A percentile compares a stretch with the other conserved stretches of the same genome.
phyloP scores from a whole-genome alignment of 306 rosid species.

The Quercus mongolica region DNA sequence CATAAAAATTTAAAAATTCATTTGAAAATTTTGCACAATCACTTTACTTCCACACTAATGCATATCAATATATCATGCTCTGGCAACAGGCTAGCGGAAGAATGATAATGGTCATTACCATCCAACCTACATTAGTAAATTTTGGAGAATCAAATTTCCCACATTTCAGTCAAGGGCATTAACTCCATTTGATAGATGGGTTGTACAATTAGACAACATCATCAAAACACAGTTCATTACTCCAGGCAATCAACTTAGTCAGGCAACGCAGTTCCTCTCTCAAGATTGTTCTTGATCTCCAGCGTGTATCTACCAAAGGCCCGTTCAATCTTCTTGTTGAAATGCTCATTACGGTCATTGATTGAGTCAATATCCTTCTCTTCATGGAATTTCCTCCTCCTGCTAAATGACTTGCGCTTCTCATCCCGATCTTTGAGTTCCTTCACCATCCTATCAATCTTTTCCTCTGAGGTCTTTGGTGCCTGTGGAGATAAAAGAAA shows the following conservation, averaged over 20 bases:
- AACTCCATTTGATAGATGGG: not conserved
- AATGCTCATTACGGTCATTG: conserved; percentile 96
- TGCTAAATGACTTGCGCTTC: conserved; percentile 78
- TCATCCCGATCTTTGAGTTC: conserved; percentile 83
- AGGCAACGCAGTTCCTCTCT: conserved; percentile 97
- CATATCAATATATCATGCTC: not conserved
- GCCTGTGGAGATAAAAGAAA: conserved; percentile 46
- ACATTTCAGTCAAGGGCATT: not conserved
- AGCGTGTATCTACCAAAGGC: conserved; percentile 96
- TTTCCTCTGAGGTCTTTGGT: conserved; percentile 73
- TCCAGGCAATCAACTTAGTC: conserved; percentile 45
- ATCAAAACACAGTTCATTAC: not conserved
- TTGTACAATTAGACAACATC: not conserved
- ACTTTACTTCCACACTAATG: not conserved
- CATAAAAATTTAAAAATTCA: not conserved
- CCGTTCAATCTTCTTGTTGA: conserved; percentile 96
- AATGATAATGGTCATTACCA: not conserved
- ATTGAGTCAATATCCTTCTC: conserved; percentile 98
- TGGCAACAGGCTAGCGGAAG: not conserved
- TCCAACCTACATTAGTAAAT: not conserved
- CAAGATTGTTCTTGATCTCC: conserved; percentile 98
- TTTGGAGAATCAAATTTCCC: not conserved
- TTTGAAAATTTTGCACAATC: not conserved
- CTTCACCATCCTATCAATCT: conserved; percentile 90
- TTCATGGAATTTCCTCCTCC: conserved; percentile 84